These are phyloP conservation scores for Cyberlindnera xylosilytica DNA, from an alignment of 805 yeast species.

Conservation along the genomic window DNA sequence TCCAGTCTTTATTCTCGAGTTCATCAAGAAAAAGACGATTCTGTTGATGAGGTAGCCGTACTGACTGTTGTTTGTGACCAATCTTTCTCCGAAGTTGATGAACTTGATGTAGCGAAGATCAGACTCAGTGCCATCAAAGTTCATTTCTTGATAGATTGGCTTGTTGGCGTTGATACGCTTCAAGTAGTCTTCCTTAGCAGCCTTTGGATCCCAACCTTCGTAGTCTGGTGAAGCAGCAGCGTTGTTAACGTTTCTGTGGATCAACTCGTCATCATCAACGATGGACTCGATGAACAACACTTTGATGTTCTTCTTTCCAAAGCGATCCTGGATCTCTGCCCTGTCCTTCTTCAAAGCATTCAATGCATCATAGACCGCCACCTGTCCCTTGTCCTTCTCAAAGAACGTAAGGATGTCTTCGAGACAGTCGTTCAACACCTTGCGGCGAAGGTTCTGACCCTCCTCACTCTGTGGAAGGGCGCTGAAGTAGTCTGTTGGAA, in stretches of 20 bases:
- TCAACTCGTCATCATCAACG: constrained; percentile 66
- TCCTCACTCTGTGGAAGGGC: constrained; percentile 47
- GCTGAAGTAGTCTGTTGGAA: constrained; percentile 68
- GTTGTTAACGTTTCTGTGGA: constrained; percentile 74
- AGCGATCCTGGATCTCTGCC: constrained; percentile 48
- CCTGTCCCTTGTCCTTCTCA: constrained; percentile 79
- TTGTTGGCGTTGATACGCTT: constrained; percentile 66
- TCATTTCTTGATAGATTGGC: constrained; percentile 71
- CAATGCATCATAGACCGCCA: constrained; percentile 94
- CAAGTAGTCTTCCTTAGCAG: constrained; percentile 75
- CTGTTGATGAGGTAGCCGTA: constrained; percentile 88
- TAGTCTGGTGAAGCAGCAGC: constrained; percentile 90
- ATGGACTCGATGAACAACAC: constrained; percentile 85
- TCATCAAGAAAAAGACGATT: constrained; percentile 89
- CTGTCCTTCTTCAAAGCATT: constrained; percentile 77
- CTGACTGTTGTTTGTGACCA: constrained; percentile 75
- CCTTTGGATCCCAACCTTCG: constrained; percentile 64
- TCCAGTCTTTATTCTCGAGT: constrained; percentile 81
- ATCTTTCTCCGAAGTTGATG: constrained; percentile 84
- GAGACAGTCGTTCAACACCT: constrained; percentile 60
- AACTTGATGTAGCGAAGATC: constrained; percentile 76
- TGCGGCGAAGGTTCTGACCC: constrained; percentile 51
- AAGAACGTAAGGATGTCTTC: constrained; percentile 70
- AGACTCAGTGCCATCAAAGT: constrained; percentile 38
- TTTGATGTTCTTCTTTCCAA: constrained; percentile 61